Conservation (phyloP, 2,329 filamentous ascomycete species). For the Didymella pinodella region DNA sequence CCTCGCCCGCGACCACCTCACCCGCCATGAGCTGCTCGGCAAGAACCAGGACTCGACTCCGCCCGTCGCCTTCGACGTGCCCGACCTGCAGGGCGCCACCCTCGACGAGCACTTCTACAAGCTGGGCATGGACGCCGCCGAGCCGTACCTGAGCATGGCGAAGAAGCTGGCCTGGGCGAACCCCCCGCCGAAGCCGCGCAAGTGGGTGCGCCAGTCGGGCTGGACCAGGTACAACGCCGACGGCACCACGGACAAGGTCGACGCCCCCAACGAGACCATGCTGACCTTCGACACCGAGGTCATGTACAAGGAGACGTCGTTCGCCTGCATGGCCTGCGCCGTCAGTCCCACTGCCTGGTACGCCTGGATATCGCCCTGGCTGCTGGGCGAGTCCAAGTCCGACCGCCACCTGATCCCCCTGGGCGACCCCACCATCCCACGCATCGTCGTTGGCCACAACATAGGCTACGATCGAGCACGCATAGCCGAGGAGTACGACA, state of each 20-base stretch:
- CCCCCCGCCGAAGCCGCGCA: slow-evolving; percentile 67
- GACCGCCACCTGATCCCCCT: slow-evolving; percentile 85
- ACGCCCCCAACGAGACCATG: slow-evolving; percentile 79
- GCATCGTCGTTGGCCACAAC: slow-evolving; percentile 92
- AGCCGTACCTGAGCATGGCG: slow-evolving; percentile 79
- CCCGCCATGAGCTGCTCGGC: slow-evolving; percentile 83
- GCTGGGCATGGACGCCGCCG: slow-evolving; percentile 83
- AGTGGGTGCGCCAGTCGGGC: slow-evolving; percentile 81
- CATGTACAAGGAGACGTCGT: slow-evolving; percentile 91
- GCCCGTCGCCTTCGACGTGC: slow-evolving; percentile 87
- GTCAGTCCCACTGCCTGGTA: slow-evolving; percentile 93
- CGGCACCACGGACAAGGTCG: slow-evolving; percentile 74
- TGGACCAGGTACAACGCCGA: slow-evolving; percentile 93
- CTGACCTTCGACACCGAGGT: slow-evolving; percentile 96
- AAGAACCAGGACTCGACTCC: slow-evolving; percentile 80
- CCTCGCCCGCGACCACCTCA: slow-evolving; percentile 82
- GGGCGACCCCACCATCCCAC: slow-evolving; percentile 74
- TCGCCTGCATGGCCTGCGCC: slow-evolving; percentile 96
- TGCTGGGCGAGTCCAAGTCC: slow-evolving; percentile 80
- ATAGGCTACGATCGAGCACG: slow-evolving; percentile 93
- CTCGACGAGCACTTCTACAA: slow-evolving; percentile 95
- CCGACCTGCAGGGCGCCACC: slow-evolving; percentile 76
- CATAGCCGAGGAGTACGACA: slow-evolving; percentile 85
- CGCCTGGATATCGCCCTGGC: slow-evolving; percentile 95
- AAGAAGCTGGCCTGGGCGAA: slow-evolving; percentile 74